Conservation (phyloP, 78 protist genomes). For the Salpingoeca rosetta region DNA sequence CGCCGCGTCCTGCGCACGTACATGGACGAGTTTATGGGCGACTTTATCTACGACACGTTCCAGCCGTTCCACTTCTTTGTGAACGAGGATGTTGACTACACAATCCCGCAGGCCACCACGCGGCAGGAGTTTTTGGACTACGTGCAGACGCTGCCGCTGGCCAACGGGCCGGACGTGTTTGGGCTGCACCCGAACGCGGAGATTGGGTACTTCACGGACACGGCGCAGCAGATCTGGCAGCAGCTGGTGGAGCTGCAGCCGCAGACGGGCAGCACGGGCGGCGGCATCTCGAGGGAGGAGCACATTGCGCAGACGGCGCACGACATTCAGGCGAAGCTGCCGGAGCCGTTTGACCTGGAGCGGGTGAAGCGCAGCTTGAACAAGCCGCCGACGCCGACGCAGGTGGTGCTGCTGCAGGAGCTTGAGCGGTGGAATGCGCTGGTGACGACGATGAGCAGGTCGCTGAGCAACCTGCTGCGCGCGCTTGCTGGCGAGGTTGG, state of each 20-base stretch:
- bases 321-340: slow-evolving; percentile 32
- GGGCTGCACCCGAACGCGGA: slow-evolving; percentile 91
- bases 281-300: slow-evolving; percentile 50
- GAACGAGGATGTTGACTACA: slow-evolving; percentile 10
- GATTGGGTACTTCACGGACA: slow-evolving; percentile 57
- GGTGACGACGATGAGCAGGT: slow-evolving; percentile 23
- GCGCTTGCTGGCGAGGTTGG: slow-evolving; percentile 84
- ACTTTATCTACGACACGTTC: slow-evolving; percentile 83
- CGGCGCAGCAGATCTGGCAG: slow-evolving; percentile 47
- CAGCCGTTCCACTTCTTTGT: slow-evolving; percentile 76
- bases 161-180: slow-evolving; percentile 72
- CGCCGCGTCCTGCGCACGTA: slow-evolving; percentile 80
- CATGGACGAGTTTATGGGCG: slow-evolving; percentile 88
- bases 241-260: slow-evolving; percentile 66
- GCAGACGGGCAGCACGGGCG: slow-evolving; percentile 23
- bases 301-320: slow-evolving; percentile 7
- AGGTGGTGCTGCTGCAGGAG: slow-evolving; percentile 80
- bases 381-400: slow-evolving; percentile 34
- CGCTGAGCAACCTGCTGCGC: slow-evolving; percentile 49
- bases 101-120: not conserved
- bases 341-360: slow-evolving; percentile 46
- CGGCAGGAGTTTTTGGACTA: slow-evolving; percentile 4
- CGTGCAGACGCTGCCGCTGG: slow-evolving; percentile 52
- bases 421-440: slow-evolving; percentile 79
- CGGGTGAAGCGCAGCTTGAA: not conserved